A percentile compares a stretch with the other conserved stretches of the same genome.
These are phyloP conservation scores for Blastobotrys serpentis DNA, from an alignment of 1,139 yeast species.

Conservation along the genomic window DNA sequence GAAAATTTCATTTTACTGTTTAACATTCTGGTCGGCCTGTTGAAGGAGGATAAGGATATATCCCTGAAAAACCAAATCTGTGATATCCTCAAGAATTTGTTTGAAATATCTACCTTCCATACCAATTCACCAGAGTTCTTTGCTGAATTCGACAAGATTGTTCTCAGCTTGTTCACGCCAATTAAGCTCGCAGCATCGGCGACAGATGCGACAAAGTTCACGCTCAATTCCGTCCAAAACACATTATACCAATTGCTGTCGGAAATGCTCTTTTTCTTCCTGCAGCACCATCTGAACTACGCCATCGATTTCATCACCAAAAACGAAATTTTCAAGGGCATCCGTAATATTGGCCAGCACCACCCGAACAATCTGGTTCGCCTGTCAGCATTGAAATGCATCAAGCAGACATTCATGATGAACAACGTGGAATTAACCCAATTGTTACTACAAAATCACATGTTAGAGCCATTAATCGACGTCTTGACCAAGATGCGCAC, in stretches of 20 bases:
- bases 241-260: constrained; percentile 60
- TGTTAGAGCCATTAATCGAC: constrained; percentile 49
- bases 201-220: constrained; percentile 22
- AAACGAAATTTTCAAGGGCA: constrained; percentile 53
- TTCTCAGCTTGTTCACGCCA: constrained; percentile 18
- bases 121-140: background rate
- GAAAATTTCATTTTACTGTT: constrained; percentile 3
- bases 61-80: constrained; percentile 80
- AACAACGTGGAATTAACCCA: constrained; percentile 7
- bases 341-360: constrained; percentile 45
- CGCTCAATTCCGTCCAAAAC: constrained; percentile 38
- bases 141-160: background rate
- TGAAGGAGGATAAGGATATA: constrained; percentile 62
- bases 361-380: constrained; percentile 50
- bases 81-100: constrained; percentile 73
- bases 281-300: constrained; percentile 54
- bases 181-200: constrained; percentile 12
- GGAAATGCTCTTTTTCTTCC: constrained; percentile 66
- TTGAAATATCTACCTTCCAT: constrained; percentile 51
- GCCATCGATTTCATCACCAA: constrained; percentile 64
- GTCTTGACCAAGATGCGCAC: constrained; percentile 52
- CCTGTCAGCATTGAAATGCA: constrained; percentile 50
- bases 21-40: constrained; percentile 56
- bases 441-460: constrained; percentile 42
- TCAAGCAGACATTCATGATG: constrained; percentile 29